A percentile compares a stretch with the other conserved stretches of the same genome.
Evolutionary conservation across 176 grass and related monocot species (phyloP).

Genomic region (Raddia distichophylla): DNA sequence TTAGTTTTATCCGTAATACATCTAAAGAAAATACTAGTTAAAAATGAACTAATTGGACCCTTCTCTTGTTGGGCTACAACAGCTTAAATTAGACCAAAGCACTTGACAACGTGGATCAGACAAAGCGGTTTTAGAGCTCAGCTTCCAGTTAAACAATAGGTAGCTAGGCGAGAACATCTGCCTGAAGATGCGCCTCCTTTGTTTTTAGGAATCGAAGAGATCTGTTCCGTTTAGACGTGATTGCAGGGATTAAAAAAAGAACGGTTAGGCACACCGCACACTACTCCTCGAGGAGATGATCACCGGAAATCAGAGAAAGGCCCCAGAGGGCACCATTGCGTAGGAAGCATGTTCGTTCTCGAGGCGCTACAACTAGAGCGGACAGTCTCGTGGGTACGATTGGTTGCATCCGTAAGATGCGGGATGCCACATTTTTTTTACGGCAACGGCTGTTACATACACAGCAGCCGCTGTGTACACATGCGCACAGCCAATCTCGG

Average conservation of each 20-base stretch:
- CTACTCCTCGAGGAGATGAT: not conserved
- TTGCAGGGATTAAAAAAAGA: not conserved
- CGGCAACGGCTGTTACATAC: too few relatives aligned
- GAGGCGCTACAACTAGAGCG: constrained; percentile 5
- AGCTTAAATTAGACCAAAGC: not conserved
- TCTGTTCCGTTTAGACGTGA: not conserved
- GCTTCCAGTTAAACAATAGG: not conserved
- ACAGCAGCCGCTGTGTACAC: too few relatives aligned
- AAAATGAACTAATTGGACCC: too few relatives aligned
- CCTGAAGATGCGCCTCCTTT: not conserved
- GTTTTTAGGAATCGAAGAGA: constrained; percentile 9
- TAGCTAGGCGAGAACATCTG: not conserved
- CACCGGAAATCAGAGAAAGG: not conserved
- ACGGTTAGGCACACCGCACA: constrained; percentile 5
- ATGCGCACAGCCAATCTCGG: too few relatives aligned
- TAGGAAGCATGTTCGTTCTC: constrained; percentile 44
- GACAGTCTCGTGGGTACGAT: too few relatives aligned
- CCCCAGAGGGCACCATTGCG: not conserved
- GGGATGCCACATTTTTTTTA: too few relatives aligned
- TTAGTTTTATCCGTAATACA: too few relatives aligned
- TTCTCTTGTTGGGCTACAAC: too few relatives aligned
- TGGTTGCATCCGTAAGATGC: too few relatives aligned
- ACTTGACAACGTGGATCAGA: not conserved
- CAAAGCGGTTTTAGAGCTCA: not conserved
- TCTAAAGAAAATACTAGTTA: too few relatives aligned